These are phyloP conservation scores for Dalbergia cochinchinensis DNA, from an alignment of 306 rosid species.

Conservation along the genomic window DNA sequence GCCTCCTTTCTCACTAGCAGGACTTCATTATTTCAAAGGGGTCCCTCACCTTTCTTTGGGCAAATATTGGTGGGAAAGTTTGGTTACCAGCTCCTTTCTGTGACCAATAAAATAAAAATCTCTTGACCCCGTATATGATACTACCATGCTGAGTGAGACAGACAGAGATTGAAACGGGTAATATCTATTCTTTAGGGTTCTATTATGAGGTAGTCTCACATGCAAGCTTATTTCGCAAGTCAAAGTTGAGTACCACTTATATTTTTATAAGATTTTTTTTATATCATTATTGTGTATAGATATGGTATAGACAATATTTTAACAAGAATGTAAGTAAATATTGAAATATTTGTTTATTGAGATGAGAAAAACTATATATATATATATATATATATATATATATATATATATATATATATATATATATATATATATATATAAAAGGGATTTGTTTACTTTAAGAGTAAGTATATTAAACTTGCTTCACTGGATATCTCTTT, in stretches of 20 bases:
- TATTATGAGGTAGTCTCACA: constrained; percentile 42
- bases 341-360: no score
- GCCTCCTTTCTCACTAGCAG: constrained; percentile 50
- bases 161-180: constrained; percentile 18
- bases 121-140: constrained; percentile 27
- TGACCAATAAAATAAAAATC: constrained; percentile 52
- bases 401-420: no score
- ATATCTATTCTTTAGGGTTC: constrained; percentile 22
- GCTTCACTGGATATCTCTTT: no score
- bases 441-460: no score
- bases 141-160: constrained; percentile 6
- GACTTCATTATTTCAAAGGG: constrained; percentile 57
- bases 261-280: neutral
- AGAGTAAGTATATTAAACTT: no score
- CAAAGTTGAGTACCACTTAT: constrained; percentile 46
- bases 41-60: constrained; percentile 49
- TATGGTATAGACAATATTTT: no score
- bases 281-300: no score
- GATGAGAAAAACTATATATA: no score
- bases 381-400: no score
- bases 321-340: no score
- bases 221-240: constrained; percentile 51
- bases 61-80: constrained; percentile 67
- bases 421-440: no score
- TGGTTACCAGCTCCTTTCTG: constrained; percentile 77